These are phyloP conservation scores for Fraxinus latifolia DNA, from an alignment of 305 asterid species.

Conservation along the genomic window DNA sequence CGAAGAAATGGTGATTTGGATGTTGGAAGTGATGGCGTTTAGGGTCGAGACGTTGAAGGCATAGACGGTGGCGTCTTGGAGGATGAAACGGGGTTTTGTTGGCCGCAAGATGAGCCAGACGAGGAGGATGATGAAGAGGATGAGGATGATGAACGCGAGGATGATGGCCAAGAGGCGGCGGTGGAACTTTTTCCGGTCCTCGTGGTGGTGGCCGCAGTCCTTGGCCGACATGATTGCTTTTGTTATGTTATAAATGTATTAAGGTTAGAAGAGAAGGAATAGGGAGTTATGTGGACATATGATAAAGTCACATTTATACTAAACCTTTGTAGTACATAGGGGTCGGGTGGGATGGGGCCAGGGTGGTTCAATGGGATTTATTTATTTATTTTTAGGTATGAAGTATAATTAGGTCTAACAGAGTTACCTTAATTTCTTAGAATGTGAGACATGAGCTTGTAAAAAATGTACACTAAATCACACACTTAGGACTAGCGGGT, in stretches of 20 bases:
- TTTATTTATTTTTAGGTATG: no score
- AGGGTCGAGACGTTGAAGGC: constrained; percentile 54
- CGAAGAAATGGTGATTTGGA: constrained; percentile 58
- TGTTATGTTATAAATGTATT: neutral
- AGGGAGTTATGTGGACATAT: neutral
- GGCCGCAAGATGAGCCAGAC: constrained; percentile 63
- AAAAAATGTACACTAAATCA: neutral
- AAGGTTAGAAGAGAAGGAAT: neutral
- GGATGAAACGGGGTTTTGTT: constrained; percentile 57
- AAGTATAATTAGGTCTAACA: neutral
- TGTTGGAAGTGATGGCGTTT: constrained; percentile 47
- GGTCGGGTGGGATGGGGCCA: neutral
- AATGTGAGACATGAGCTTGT: neutral
- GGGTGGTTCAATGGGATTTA: neutral
- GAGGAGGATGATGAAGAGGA: constrained; percentile 47
- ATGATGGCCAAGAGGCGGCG: constrained; percentile 30
- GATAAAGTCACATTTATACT: constrained; percentile 25
- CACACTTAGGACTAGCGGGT: neutral
- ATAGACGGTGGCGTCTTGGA: constrained; percentile 71
- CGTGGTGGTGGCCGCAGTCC: constrained; percentile 57
- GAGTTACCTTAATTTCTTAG: neutral
- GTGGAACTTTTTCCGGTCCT: constrained; percentile 26
- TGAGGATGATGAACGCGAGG: constrained; percentile 29
- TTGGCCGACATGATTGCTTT: constrained; percentile 41
- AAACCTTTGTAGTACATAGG: neutral